Evolutionary conservation across 352 stramenopile species (phyloP), one percentile per base, ranked within the genome.

Genomic region (Thalassiosira hispida): DNA sequence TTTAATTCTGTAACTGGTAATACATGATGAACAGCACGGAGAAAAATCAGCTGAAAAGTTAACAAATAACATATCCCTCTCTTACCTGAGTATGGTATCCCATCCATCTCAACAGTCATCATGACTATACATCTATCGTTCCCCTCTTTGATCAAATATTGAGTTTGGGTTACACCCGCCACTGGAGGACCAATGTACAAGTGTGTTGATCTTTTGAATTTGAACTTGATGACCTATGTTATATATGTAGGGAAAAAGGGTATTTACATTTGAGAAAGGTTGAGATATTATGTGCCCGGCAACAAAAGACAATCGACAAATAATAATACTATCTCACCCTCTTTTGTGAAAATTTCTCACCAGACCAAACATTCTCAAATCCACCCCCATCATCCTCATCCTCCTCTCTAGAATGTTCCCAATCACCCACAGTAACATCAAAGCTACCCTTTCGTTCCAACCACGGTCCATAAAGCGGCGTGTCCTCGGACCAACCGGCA

Each of bases 131-230:
- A 91, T 68, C 72, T 83, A 59, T 91, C 78, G 51, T 90, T 80
- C 1, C 72, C 79, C 33, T 91, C 86, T 27, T 85, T 69, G 0
- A 63, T 44, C 33, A 79, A 89, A 42, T 87, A 90, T 23, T 94
- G 89, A 16, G 76, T 88, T 78, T 94, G 89, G 18, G 77, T 87
- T 3, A 94, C 89, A 46, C 70, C 62, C 12, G 89, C 89, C 16
- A 92, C 70, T 16, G 85, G 86, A 65, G 89, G 85, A 12, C 89
- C 89, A 47, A 92, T 89, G 38, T 90, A 92, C 0, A 93, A 51
- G 55, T 91, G 86, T 12, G 83, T 87, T 9, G 82, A 92, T 44
- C 89, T 66, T 35, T 84, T 88, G 60, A 91, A 88, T 42, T 88
- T 85, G 62, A 91, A 93, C 53, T 63, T 83, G 20, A 90, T 76